Base-by-base conservation (phyloP, 352 stramenopile species). In the Phytophthora europaea region DNA sequence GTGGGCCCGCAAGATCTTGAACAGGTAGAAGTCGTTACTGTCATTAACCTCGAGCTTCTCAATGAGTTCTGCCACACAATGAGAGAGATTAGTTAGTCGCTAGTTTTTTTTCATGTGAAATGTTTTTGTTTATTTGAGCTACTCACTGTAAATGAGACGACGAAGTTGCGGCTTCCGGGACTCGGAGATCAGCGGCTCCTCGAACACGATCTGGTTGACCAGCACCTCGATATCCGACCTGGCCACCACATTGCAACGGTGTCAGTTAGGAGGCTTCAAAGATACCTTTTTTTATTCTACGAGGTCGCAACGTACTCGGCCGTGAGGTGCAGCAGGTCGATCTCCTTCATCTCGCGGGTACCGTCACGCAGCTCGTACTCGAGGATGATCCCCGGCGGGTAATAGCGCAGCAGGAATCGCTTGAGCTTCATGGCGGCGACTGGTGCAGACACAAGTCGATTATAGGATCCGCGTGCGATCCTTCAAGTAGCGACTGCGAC, bases 141-240 rank as follows among this genome's bases (percentile, higher is more conserved):
- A 66, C 88, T 67, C 65, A 95, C 90, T 99, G 79, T 98, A 98
- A 59, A 98, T 97, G 67, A 98, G 84, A 13, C 94, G 84, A 40
- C 94, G 91, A 40, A 99, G 81, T 65, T 99, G 95, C n/a, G 93
- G 94, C 79, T 98, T 99, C 36, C 93, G 81, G 48, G 87, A 98
- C 64, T 98, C 91, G 15, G 85, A 97, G 70, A 99, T 98, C 2
- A 99, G 76, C 12, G 95, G 95, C 76, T 99, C 94, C 72, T 98
- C 94, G 65, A 98, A 98, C 53, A 98, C 92, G 60, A 99, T 98
- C 72, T 99, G 94, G 73, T 98, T 98, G 60, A 98, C 94, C 23
- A 99, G 82, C 47, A 98, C 94, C 68, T 98, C 95, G 26, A 98
- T 93, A 71, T 99, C 92, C 23, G 92, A 94, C 59, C 89, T 97